A percentile compares a stretch with the other conserved stretches of the same genome.
phyloP scores from a whole-genome alignment of 2,329 filamentous ascomycete species.

The Penicillium palitans region DNA sequence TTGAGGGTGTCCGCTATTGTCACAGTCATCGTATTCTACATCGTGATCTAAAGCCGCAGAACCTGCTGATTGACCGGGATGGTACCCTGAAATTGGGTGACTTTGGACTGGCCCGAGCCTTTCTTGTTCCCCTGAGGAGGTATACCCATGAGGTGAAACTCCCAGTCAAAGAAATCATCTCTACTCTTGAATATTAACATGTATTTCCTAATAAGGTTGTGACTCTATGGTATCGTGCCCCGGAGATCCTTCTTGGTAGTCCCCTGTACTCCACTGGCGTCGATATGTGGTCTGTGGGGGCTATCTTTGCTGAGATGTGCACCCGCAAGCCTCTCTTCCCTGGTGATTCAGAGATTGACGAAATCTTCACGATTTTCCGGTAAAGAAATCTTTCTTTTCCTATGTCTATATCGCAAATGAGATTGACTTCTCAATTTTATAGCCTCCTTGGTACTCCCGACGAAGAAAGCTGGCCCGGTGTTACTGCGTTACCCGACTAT shows the following conservation, averaged over 20 bases:
- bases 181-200: background rate
- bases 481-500: slow-evolving; percentile 90
- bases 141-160: slow-evolving; percentile 77
- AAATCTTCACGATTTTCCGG: slow-evolving; percentile 95
- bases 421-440: background rate
- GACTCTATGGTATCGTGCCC: slow-evolving; percentile 88
- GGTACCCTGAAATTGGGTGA: slow-evolving; percentile 88
- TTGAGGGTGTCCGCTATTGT: slow-evolving; percentile 82
- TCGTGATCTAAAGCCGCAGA: slow-evolving; percentile 87
- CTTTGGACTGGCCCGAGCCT: slow-evolving; percentile 85
- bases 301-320: slow-evolving; percentile 96
- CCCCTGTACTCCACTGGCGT: slow-evolving; percentile 91
- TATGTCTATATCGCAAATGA: slow-evolving; percentile 32
- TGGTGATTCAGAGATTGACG: slow-evolving; percentile 88
- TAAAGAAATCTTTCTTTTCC: slow-evolving; percentile 43
- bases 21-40: slow-evolving; percentile 85
- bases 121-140: slow-evolving; percentile 85
- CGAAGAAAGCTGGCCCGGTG: slow-evolving; percentile 81
- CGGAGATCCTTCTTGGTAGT: slow-evolving; percentile 85
- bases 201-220: slow-evolving; percentile 60
- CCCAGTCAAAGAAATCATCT: background rate
- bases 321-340: slow-evolving; percentile 90
- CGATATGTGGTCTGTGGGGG: slow-evolving; percentile 94
- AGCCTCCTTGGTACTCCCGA: slow-evolving; percentile 76
- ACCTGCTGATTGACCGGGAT: slow-evolving; percentile 79